phyloP scores from a whole-genome alignment of 2,329 filamentous ascomycete species.

The Fusarium sp. region DNA sequence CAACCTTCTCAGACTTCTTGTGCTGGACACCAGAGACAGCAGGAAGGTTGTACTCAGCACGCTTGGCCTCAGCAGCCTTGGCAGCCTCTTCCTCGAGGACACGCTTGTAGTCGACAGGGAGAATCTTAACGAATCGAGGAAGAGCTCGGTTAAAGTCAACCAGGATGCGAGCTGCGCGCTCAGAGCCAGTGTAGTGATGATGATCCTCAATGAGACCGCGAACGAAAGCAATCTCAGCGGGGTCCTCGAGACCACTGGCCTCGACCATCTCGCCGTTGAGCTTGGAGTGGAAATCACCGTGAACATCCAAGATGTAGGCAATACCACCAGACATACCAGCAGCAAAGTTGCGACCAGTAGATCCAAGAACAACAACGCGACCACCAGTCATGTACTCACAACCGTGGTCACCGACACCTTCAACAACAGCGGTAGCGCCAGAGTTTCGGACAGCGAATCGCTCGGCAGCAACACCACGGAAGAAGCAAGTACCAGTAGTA shows the following conservation, averaged over 20 bases:
- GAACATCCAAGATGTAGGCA: slow-evolving; percentile 90
- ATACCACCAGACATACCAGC: slow-evolving; percentile 99
- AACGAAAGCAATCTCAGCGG: slow-evolving; percentile 87
- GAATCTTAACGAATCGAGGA: slow-evolving; percentile 89
- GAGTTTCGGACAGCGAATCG: slow-evolving; percentile 97
- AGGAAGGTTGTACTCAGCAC: slow-evolving; percentile 83
- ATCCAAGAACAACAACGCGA: slow-evolving; percentile 85
- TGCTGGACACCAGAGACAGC: slow-evolving; percentile 72
- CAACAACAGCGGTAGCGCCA: slow-evolving; percentile 93
- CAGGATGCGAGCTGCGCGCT: slow-evolving; percentile 89
- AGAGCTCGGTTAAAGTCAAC: slow-evolving; percentile 95
- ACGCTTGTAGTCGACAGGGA: slow-evolving; percentile 96
- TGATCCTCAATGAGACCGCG: slow-evolving; percentile 95
- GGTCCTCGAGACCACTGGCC: slow-evolving; percentile 83
- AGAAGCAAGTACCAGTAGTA: slow-evolving; percentile 90
- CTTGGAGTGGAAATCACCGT: slow-evolving; percentile 90
- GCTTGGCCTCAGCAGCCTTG: slow-evolving; percentile 86
- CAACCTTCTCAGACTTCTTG: slow-evolving; percentile 73
- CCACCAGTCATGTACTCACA: slow-evolving; percentile 99
- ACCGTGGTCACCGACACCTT: slow-evolving; percentile 94
- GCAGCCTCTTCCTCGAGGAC: slow-evolving; percentile 86
- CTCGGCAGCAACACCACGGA: slow-evolving; percentile 96
- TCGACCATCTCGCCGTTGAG: slow-evolving; percentile 99
- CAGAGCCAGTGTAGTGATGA: slow-evolving; percentile 96
- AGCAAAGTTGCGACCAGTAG: slow-evolving; percentile 94